Conservation (phyloP, 345 rosid species). For the Zanthoxylum bungeanum region DNA sequence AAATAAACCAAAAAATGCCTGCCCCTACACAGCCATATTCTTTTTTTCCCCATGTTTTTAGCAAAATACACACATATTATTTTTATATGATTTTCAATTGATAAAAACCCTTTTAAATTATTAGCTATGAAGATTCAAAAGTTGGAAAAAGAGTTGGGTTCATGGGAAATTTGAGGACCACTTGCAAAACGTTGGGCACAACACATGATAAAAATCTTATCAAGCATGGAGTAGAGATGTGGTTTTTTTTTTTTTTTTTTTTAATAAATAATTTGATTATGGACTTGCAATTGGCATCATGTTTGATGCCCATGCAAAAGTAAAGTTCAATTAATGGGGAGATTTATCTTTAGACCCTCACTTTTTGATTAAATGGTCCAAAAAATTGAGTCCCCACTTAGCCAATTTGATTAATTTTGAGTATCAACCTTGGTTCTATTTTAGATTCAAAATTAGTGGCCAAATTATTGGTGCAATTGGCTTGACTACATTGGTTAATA, state of each 20-base stretch:
- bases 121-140: neutral
- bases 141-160: neutral
- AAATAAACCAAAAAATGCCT: neutral
- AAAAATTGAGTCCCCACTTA: slow-evolving; percentile 11
- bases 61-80: neutral
- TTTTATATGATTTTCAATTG: neutral
- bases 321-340: neutral
- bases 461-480: neutral
- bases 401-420: slow-evolving; percentile 1
- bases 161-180: neutral
- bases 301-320: neutral
- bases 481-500: neutral
- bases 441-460: neutral
- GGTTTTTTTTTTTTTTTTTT: no score
- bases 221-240: neutral
- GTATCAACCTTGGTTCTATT: neutral
- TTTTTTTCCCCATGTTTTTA: neutral
- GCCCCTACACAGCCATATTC: neutral
- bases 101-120: neutral
- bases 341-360: neutral
- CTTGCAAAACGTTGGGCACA: neutral
- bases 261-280: neutral
- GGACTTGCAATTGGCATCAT: neutral
- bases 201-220: neutral
- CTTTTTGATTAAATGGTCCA: slow-evolving; percentile 1